These are phyloP conservation scores for Aspergillus terreus DNA, from an alignment of 2,329 filamentous ascomycete species.

Conservation along the genomic window DNA sequence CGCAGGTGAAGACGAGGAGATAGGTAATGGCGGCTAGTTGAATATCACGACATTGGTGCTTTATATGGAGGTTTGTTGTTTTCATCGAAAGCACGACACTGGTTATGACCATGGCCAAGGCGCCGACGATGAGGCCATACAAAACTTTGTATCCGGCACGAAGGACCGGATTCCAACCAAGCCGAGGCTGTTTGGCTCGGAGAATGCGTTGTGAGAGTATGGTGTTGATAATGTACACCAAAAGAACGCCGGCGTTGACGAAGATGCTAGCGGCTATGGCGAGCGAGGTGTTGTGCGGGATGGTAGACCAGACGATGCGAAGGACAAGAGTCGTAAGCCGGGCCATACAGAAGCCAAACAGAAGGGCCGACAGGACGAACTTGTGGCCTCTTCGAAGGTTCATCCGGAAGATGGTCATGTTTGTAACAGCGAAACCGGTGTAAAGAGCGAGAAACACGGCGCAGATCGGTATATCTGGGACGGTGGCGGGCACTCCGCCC, in stretches of 20 bases:
- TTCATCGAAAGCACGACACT: slow-evolving; percentile 64
- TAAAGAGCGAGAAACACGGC: slow-evolving; percentile 57
- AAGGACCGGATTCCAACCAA: slow-evolving; percentile 64
- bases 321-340: slow-evolving; percentile 46
- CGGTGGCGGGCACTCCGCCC: slow-evolving; percentile 50
- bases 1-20: slow-evolving; percentile 62
- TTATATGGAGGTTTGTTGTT: slow-evolving; percentile 54
- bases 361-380: slow-evolving; percentile 45
- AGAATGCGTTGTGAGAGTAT: slow-evolving; percentile 73
- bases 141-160: slow-evolving; percentile 54
- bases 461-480: slow-evolving; percentile 62
- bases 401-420: slow-evolving; percentile 45
- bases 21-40: slow-evolving; percentile 61
- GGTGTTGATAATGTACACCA: slow-evolving; percentile 75
- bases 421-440: slow-evolving; percentile 36
- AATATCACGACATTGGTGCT: slow-evolving; percentile 56
- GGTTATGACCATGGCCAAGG: slow-evolving; percentile 64
- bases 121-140: slow-evolving; percentile 55
- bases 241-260: slow-evolving; percentile 67
- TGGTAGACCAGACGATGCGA: slow-evolving; percentile 54
- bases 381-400: slow-evolving; percentile 45
- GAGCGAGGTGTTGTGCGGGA: slow-evolving; percentile 42
- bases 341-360: slow-evolving; percentile 51
- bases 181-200: slow-evolving; percentile 64
- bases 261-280: slow-evolving; percentile 64